A percentile compares a stretch with the other conserved stretches of the same genome.
phyloP scores from a whole-genome alignment of 2,329 filamentous ascomycete genomes.

The Hypoxylon sp. region DNA sequence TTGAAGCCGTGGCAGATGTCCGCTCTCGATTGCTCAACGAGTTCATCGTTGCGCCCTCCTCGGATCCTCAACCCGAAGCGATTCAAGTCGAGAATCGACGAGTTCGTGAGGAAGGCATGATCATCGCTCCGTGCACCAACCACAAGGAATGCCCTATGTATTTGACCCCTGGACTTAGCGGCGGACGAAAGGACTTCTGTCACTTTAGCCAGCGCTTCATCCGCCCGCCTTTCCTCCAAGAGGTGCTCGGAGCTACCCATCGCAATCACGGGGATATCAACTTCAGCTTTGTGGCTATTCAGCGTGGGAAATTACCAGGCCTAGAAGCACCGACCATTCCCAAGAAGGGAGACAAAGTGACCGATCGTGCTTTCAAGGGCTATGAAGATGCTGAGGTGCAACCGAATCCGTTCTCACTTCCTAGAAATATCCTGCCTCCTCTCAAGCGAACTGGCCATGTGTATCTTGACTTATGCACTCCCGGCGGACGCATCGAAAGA shows the following conservation, averaged over 20 bases:
- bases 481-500: constrained; percentile 85
- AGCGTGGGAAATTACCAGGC: constrained; percentile 73
- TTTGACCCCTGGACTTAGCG: constrained; percentile 72
- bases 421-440: constrained; percentile 81
- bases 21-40: constrained; percentile 82
- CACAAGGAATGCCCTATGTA: constrained; percentile 94
- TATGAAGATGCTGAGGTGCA: constrained; percentile 67
- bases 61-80: constrained; percentile 54
- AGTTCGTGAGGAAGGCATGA: constrained; percentile 70
- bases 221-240: constrained; percentile 84
- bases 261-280: constrained; percentile 90
- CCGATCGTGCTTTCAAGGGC: constrained; percentile 77
- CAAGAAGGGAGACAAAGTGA: constrained; percentile 66
- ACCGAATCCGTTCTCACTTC: constrained; percentile 75
- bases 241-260: constrained; percentile 74
- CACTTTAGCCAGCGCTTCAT: constrained; percentile 91
- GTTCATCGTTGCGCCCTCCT: constrained; percentile 60
- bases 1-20: constrained; percentile 90
- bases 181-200: constrained; percentile 88
- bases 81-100: constrained; percentile 57
- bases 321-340: constrained; percentile 21
- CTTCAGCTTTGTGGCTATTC: constrained; percentile 90
- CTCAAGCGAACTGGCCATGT: constrained; percentile 92
- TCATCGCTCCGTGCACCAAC: constrained; percentile 86
- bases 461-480: constrained; percentile 90